Evolutionary conservation across 169 alveolate species (phyloP).

Genomic region (Plasmodium gallinaceum): DNA sequence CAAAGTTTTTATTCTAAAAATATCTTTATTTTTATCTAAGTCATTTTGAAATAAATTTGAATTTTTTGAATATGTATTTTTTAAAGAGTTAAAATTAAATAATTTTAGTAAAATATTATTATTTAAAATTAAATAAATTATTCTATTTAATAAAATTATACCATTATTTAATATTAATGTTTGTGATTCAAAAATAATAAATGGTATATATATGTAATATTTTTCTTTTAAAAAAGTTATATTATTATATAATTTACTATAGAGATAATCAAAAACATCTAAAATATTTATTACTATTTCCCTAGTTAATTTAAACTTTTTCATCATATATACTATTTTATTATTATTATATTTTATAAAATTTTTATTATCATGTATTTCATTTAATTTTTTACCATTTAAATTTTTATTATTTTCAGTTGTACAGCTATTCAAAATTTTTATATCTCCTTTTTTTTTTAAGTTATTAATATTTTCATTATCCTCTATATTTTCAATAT

Average conservation of each 20-base stretch:
- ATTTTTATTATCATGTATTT: not conserved
- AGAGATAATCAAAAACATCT: slow-evolving; percentile 40
- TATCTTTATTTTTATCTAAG: slow-evolving; percentile 4
- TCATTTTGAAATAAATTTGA: not conserved
- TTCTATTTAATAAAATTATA: slow-evolving; percentile 31
- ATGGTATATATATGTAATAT: slow-evolving; percentile 68
- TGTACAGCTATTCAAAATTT: not conserved
- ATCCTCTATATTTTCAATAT: not conserved
- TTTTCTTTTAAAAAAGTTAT: slow-evolving; percentile 38
- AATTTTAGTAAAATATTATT: slow-evolving; percentile 23
- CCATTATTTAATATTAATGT: slow-evolving; percentile 42
- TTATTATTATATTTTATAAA: not conserved
- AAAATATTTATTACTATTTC: slow-evolving; percentile 12
- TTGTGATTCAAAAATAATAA: slow-evolving; percentile 61
- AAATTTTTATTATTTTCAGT: not conserved
- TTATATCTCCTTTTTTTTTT: not conserved
- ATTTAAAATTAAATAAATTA: slow-evolving; percentile 15
- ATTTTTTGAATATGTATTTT: not conserved
- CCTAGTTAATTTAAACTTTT: slow-evolving; percentile 26
- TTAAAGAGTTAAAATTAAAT: slow-evolving; percentile 26
- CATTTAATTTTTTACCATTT: not conserved
- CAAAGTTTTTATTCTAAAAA: slow-evolving; percentile 35
- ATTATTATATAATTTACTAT: slow-evolving; percentile 27
- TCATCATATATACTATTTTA: slow-evolving; percentile 11
- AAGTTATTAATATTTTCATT: not conserved